phyloP scores from a whole-genome alignment of 208 protist species.

The Crithidia acanthocephali region DNA sequence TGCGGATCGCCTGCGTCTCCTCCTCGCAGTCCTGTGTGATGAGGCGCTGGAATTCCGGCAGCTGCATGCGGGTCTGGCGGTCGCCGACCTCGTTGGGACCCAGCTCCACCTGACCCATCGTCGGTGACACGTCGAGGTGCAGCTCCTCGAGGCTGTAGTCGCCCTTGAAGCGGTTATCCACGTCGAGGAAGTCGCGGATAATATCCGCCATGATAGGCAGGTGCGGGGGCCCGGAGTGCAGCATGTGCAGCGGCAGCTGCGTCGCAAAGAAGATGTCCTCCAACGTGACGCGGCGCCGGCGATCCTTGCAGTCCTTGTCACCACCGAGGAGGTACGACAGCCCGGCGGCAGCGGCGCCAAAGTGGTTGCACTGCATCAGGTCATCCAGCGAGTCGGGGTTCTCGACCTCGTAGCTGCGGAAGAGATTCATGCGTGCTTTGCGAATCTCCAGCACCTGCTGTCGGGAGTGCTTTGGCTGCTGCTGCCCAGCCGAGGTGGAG shows the following conservation, averaged over 20 bases:
- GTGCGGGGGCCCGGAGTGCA: constrained; percentile 70
- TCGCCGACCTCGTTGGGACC: constrained; percentile 88
- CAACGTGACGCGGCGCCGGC: constrained; percentile 79
- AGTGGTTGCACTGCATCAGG: constrained; percentile 75
- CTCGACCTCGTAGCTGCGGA: constrained; percentile 77
- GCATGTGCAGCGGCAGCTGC: constrained; percentile 87
- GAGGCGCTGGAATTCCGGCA: constrained; percentile 77
- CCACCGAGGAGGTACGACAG: constrained; percentile 86
- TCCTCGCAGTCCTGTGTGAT: constrained; percentile 86
- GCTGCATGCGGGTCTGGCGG: constrained; percentile 81
- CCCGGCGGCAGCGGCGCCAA: constrained; percentile 71
- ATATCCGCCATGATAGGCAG: constrained; percentile 83
- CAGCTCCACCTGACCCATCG: constrained; percentile 85
- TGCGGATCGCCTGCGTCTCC: constrained; percentile 76
- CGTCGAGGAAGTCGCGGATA: constrained; percentile 87
- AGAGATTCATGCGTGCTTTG: constrained; percentile 69
- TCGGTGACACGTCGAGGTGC: constrained; percentile 83
- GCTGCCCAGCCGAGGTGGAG: constrained; percentile 37
- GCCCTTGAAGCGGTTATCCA: constrained; percentile 90
- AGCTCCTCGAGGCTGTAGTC: constrained; percentile 81
- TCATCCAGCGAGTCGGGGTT: constrained; percentile 43
- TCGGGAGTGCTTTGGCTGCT: constrained; percentile 56
- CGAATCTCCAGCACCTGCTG: constrained; percentile 77
- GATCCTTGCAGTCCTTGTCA: constrained; percentile 66
- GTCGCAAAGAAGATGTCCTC: constrained; percentile 93